phyloP scores from a whole-genome alignment of 768 basidiomycete genomes.

The Candolleomyces efflorescens region DNA sequence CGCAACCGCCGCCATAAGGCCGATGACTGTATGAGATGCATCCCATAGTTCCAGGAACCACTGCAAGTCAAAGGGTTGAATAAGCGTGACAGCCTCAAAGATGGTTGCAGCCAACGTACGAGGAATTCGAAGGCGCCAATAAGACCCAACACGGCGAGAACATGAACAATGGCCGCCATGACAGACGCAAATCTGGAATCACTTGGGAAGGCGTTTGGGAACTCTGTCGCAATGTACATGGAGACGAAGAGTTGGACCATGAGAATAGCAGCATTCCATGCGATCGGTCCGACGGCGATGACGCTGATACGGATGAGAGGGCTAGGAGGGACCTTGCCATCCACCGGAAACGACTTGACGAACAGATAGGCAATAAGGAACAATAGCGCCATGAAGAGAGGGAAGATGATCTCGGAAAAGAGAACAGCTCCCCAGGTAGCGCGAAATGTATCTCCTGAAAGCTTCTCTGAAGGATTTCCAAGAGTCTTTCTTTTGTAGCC shows the following conservation, averaged over 20 bases:
- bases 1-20: slow-evolving; percentile 82
- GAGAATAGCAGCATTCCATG: slow-evolving; percentile 91
- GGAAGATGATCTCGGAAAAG: slow-evolving; percentile 79
- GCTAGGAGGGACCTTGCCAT: slow-evolving; percentile 65
- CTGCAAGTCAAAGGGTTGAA: slow-evolving; percentile 31
- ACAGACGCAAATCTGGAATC: slow-evolving; percentile 91
- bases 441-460: slow-evolving; percentile 91
- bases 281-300: slow-evolving; percentile 88
- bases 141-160: slow-evolving; percentile 74
- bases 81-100: slow-evolving; percentile 16
- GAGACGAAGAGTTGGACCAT: slow-evolving; percentile 85
- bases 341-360: slow-evolving; percentile 81
- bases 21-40: slow-evolving; percentile 93
- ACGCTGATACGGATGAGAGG: slow-evolving; percentile 86
- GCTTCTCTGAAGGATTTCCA: slow-evolving; percentile 95
- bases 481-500: slow-evolving; percentile 99
- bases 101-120: slow-evolving; percentile 49
- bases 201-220: too few species aligned
- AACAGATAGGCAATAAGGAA: slow-evolving; percentile 90
- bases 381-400: slow-evolving; percentile 68
- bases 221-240: too few species aligned
- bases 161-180: slow-evolving; percentile 91
- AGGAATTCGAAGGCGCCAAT: slow-evolving; percentile 95
- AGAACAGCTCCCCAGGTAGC: slow-evolving; percentile 84
- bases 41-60: slow-evolving; percentile 98